phyloP scores from a whole-genome alignment of 495 filamentous ascomycete genomes.

The Aspergillus biplanus region DNA sequence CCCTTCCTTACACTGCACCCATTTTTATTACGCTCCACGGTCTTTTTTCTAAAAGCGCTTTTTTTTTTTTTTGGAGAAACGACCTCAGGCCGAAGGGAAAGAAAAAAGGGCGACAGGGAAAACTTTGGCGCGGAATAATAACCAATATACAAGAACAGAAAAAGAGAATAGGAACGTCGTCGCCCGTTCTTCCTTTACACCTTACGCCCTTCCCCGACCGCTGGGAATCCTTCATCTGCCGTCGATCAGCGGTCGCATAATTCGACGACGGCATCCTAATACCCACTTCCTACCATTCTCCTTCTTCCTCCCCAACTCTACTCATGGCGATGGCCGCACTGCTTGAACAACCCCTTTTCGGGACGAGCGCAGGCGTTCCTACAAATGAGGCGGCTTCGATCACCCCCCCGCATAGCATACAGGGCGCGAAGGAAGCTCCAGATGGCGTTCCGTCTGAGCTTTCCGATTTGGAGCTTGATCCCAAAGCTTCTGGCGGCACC shows the following conservation, averaged over 20 bases:
- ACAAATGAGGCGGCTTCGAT: constrained; percentile 43
- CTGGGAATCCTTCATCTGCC: constrained; percentile 48
- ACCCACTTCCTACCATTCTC: constrained; percentile 16
- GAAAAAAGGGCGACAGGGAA: not conserved
- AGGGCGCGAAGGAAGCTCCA: constrained; percentile 47
- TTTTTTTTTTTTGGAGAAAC: constrained; percentile 8
- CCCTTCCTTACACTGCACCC: constrained; percentile 14
- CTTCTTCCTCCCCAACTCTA: constrained; percentile 21
- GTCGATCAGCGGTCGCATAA: constrained; percentile 55
- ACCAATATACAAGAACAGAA: constrained; percentile 16
- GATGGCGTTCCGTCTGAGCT: constrained; percentile 50
- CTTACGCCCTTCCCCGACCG: constrained; percentile 43
- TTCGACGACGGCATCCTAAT: constrained; percentile 46
- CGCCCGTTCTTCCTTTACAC: constrained; percentile 11
- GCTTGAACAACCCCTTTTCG: constrained; percentile 37
- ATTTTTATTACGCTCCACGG: constrained; percentile 9
- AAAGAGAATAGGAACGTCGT: not conserved
- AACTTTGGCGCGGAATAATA: constrained; percentile 13
- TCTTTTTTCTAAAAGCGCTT: not conserved
- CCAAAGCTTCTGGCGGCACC: constrained; percentile 30
- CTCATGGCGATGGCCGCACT: constrained; percentile 40
- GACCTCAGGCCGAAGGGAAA: not conserved
- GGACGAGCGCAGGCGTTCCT: constrained; percentile 31
- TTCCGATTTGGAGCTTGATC: constrained; percentile 51
- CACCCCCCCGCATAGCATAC: constrained; percentile 51